Evolutionary conservation across 352 stramenopile genomes (phyloP).

Genomic region (Globisporangium nagaii): DNA sequence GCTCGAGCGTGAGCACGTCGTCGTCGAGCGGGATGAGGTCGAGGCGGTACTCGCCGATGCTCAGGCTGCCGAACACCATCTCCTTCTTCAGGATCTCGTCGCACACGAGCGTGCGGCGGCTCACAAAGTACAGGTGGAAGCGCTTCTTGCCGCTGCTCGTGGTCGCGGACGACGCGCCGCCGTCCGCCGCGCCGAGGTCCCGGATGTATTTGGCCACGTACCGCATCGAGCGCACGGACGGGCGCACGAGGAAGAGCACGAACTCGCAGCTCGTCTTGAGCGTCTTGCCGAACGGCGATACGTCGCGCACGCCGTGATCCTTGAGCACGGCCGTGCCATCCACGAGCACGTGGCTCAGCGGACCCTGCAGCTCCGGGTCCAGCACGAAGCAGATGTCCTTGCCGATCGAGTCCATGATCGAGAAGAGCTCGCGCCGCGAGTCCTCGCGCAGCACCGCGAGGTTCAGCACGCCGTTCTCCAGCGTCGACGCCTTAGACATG

Average conservation of each 20-base stretch:
- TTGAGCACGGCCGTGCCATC: conserved; percentile 83
- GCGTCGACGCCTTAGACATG: conserved; percentile 77
- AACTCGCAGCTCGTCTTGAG: conserved; percentile 83
- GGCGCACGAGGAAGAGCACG: conserved; percentile 87
- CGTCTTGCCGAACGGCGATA: conserved; percentile 74
- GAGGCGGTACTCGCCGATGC: conserved; percentile 88
- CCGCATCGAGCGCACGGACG: conserved; percentile 67
- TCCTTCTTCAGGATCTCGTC: conserved; percentile 91
- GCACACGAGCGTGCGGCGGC: conserved; percentile 86
- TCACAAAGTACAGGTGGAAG: conserved; percentile 89
- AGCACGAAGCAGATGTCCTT: conserved; percentile 88
- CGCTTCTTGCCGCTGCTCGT: conserved; percentile 62
- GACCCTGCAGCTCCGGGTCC: conserved; percentile 74
- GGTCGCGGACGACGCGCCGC: not conserved
- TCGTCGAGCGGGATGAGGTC: conserved; percentile 95
- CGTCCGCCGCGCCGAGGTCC: conserved; percentile 36
- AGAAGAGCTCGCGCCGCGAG: conserved; percentile 77
- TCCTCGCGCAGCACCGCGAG: conserved; percentile 82
- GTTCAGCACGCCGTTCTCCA: conserved; percentile 85
- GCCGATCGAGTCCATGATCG: conserved; percentile 76
- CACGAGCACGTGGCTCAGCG: conserved; percentile 83
- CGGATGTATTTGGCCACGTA: conserved; percentile 78
- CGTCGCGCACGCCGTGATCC: conserved; percentile 82
- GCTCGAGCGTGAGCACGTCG: conserved; percentile 93
- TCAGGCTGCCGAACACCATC: conserved; percentile 79